Evolutionary conservation across 345 rosid genomes (phyloP).

Genomic region (Arabidopsis arenosa): DNA sequence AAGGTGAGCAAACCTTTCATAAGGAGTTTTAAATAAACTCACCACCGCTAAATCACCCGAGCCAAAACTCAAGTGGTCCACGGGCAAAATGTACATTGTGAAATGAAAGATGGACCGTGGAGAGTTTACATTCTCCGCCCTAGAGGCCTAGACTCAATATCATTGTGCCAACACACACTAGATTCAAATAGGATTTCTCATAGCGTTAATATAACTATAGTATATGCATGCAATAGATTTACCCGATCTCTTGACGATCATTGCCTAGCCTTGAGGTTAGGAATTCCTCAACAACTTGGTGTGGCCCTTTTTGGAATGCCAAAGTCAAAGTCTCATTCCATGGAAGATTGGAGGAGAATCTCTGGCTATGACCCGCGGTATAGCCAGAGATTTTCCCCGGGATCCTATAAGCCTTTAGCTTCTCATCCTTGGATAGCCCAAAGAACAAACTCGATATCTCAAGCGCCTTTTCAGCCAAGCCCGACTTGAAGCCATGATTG

Average conservation of each 20-base stretch:
- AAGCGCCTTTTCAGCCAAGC: conserved; percentile 47
- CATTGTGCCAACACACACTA: neutral
- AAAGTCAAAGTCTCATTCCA: conserved; percentile 76
- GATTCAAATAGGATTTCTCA: neutral
- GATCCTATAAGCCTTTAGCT: conserved; percentile 42
- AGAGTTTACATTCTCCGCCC: neutral
- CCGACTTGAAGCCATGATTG: conserved; percentile 59
- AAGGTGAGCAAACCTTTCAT: neutral
- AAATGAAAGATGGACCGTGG: neutral
- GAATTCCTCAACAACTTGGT: conserved; percentile 44
- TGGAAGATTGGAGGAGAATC: conserved; percentile 59
- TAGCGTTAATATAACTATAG: neutral
- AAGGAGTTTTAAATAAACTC: neutral
- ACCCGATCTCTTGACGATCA: conserved; percentile 52
- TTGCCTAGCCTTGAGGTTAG: conserved; percentile 47
- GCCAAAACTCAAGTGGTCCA: neutral
- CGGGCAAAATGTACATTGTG: neutral
- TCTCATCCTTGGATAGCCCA: conserved; percentile 40
- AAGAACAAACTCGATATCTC: conserved; percentile 49
- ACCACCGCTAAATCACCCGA: neutral
- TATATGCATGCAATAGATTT: conserved; percentile 23
- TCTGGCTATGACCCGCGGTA: conserved; percentile 53
- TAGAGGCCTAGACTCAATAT: neutral
- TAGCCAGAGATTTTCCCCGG: conserved; percentile 51
- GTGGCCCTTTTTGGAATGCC: conserved; percentile 31